Evolutionary conservation across 2,329 filamentous ascomycete species (phyloP).

Genomic region (Epichloe sibirici): DNA sequence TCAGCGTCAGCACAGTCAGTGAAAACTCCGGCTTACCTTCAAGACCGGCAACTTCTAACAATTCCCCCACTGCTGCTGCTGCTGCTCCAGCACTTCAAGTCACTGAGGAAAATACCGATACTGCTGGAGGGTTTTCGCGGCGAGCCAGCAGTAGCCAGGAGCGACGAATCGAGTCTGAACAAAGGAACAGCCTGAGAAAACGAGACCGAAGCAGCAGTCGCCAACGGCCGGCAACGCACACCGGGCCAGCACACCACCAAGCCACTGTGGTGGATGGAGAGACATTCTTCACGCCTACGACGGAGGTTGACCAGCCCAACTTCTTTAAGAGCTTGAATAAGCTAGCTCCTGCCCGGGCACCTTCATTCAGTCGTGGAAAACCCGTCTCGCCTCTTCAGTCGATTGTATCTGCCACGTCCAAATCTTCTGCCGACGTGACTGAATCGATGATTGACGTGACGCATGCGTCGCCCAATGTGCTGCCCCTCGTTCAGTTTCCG

Average conservation of each 20-base stretch:
- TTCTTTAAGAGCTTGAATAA: constrained; percentile 32
- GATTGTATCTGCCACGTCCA: constrained; percentile 28
- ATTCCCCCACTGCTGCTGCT: constrained; percentile 21
- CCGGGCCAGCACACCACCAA: constrained; percentile 22
- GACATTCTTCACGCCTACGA: constrained; percentile 35
- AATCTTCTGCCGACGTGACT: constrained; percentile 23
- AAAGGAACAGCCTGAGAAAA: constrained; percentile 41
- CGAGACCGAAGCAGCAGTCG: constrained; percentile 37
- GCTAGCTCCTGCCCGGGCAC: constrained; percentile 22
- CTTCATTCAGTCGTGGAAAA: constrained; percentile 31
- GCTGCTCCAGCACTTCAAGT: constrained; percentile 63
- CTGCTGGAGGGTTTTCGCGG: constrained; percentile 18
- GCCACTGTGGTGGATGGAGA: constrained; percentile 38
- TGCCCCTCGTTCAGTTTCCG: constrained; percentile 42
- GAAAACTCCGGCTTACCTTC: constrained; percentile 24
- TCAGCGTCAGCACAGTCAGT: constrained; percentile 21
- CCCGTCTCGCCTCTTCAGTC: constrained; percentile 34
- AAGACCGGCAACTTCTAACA: constrained; percentile 30
- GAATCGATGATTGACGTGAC: constrained; percentile 28
- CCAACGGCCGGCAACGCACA: constrained; percentile 31
- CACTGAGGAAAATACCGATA: constrained; percentile 48
- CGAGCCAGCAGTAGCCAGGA: constrained; percentile 21
- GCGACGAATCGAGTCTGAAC: constrained; percentile 33
- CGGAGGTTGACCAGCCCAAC: constrained; percentile 29
- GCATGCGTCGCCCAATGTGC: constrained; percentile 32